Base-by-base conservation (phyloP, 257 asterid genomes). In the Phtheirospermum japonicum region DNA sequence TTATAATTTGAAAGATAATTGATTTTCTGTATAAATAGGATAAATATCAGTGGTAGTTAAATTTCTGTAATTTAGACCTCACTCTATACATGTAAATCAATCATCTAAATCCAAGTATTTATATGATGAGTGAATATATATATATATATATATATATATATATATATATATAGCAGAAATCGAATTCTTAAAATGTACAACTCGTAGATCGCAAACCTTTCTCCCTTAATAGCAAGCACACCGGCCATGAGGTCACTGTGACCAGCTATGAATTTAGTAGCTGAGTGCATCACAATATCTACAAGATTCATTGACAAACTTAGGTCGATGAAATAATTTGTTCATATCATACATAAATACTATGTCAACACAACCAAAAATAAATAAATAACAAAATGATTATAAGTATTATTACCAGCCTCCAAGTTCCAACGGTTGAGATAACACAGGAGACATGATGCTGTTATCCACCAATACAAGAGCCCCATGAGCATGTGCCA, bases 271-370 rank as follows among this genome's bases (percentile, higher is more conserved):
- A 92, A 92, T 74, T 92, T 89, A 30, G 99, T 85, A 18, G 96
- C 97, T 3, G 95, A 86, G 71, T 82, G 85, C 98, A 89, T 88
- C 73, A 92, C 95, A 56, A 92, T 84, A 77, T 92, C 98, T 92
- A 92, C 28, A 59, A 76, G 77, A 70, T 46, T 17, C 61, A 58
- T 57, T 40, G 63, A 68, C 39, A 59, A 57, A 39, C 63, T 36
- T 65, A 61, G 57, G 71, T 50, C 68, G 37, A 52, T 19, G 11
- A 18, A 10, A 45, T 30, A 55, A 60, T 32, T 58, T 52, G 30
- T 14, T 19, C 54, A 34, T 48, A 50, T 7, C 9, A 14, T 32
- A 59, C 31, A 49, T 49, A 17, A 42, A 49, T 7, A 18, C 45
- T 9, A 39, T 9, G 45, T 23, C 1, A 4, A 2, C 5, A 52